Percentiles rank a stretch among this genome's conserved stretches.
Conservation (phyloP, 768 basidiomycete genomes). For the Xerocomellus chrysenteron region DNA sequence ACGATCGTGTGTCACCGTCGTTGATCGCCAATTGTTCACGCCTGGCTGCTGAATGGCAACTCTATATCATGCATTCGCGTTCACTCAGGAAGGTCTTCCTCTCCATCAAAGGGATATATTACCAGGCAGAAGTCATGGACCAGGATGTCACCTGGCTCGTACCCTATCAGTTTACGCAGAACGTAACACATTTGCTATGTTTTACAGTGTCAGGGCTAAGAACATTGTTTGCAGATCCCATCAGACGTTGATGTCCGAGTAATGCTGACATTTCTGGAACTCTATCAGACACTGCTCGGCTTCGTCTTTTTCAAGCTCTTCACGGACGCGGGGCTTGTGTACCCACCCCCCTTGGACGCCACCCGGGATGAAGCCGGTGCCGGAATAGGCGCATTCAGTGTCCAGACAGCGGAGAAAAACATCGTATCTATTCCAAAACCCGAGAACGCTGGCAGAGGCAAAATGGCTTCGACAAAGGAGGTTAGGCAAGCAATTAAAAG, state of each 20-base stretch:
- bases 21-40: constrained; percentile 89
- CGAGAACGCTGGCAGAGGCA: constrained; percentile 23
- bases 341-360: constrained; percentile 89
- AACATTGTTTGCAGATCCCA: constrained; percentile 62
- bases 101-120: constrained; percentile 97
- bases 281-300: constrained; percentile 94
- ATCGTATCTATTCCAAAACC: constrained; percentile 18
- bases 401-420: constrained; percentile 50
- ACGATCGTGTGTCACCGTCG: constrained; percentile 73
- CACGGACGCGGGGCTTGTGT: constrained; percentile 87
- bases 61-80: constrained; percentile 88
- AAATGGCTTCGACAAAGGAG: constrained; percentile 54
- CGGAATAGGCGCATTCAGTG: constrained; percentile 82
- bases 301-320: constrained; percentile 99
- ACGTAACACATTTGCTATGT: constrained; percentile 45
- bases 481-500: constrained; percentile 50
- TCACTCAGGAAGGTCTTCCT: constrained; percentile 89
- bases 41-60: constrained; percentile 93
- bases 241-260: constrained; percentile 96
- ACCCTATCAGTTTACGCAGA: constrained; percentile 96
- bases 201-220: constrained; percentile 7
- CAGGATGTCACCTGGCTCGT: constrained; percentile 95
- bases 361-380: constrained; percentile 83
- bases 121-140: constrained; percentile 93
- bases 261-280: constrained; percentile 95